Evolutionary conservation across 2,329 filamentous ascomycete genomes (phyloP).

Genomic region (Claviceps sorghi): DNA sequence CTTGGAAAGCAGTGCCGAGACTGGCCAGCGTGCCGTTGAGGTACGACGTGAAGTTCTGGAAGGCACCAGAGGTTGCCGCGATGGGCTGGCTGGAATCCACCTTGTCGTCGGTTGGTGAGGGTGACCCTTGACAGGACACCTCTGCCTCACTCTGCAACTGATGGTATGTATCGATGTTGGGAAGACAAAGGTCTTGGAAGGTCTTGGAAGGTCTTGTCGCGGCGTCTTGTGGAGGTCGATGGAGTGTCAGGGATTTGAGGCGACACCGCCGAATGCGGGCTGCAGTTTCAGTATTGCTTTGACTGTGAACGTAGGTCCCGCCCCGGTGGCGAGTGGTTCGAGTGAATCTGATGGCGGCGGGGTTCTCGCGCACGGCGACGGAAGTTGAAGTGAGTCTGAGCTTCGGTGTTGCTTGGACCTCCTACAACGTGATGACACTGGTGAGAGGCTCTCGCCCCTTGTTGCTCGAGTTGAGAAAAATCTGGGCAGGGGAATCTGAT

Average conservation of each 20-base stretch:
- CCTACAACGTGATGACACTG: background rate
- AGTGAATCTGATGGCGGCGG: background rate
- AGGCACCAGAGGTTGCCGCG: conserved; percentile 49
- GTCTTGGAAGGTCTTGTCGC: background rate
- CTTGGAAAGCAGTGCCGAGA: conserved; percentile 32
- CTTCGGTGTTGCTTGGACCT: background rate
- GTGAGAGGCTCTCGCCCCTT: background rate
- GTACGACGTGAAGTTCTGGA: conserved; percentile 45
- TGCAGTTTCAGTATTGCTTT: background rate
- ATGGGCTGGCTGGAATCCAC: conserved; percentile 45
- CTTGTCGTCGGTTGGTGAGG: conserved; percentile 31
- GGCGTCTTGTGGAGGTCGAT: background rate
- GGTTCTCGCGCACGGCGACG: background rate
- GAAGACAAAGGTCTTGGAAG: background rate
- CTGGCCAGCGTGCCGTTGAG: conserved; percentile 37
- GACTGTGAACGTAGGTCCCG: background rate
- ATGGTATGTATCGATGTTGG: background rate
- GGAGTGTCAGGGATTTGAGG: background rate
- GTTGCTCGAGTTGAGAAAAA: background rate
- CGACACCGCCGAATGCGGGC: background rate
- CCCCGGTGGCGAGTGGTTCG: too few relatives aligned
- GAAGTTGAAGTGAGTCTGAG: background rate
- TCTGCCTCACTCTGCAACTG: conserved; percentile 3
- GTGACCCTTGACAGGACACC: conserved; percentile 23
- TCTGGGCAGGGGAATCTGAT: background rate